Conservation (phyloP, 768 basidiomycete species). For the Leccinum imitatum region DNA sequence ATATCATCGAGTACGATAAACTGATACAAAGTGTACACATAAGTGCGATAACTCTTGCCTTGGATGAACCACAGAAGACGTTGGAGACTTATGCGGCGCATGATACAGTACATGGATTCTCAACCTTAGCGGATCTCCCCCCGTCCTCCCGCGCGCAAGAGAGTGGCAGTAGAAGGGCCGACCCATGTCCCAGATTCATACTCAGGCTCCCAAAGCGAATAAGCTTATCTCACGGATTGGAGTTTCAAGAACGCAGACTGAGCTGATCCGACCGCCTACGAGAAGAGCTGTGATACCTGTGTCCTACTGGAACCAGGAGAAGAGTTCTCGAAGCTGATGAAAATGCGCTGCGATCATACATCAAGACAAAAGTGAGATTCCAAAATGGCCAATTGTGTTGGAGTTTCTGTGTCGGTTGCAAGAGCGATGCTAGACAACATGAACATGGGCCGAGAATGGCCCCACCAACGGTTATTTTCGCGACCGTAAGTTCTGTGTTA, state of each 20-base stretch:
- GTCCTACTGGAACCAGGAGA: not conserved
- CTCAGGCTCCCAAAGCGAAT: not conserved
- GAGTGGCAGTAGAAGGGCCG: not conserved
- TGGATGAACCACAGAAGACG: not conserved
- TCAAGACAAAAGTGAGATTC: not conserved
- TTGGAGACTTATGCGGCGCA: not conserved
- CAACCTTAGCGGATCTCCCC: not conserved
- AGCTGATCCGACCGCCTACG: not conserved
- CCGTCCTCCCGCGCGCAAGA: not conserved
- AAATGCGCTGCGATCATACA: not conserved
- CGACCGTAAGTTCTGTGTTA: not conserved
- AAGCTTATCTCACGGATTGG: not conserved
- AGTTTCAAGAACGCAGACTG: not conserved
- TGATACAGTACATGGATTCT: not conserved
- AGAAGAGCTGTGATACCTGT: not conserved
- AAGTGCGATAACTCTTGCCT: not conserved
- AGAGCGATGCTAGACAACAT: no score
- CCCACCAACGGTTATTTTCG: no score
- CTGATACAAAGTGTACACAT: not conserved
- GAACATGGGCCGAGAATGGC: not conserved
- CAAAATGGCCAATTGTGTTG: not conserved
- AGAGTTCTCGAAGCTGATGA: not conserved
- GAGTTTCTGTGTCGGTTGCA: not conserved
- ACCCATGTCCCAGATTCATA: not conserved
- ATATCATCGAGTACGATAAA: not conserved